phyloP scores from a whole-genome alignment of 208 protist species.

The Crithidia expoeki region DNA sequence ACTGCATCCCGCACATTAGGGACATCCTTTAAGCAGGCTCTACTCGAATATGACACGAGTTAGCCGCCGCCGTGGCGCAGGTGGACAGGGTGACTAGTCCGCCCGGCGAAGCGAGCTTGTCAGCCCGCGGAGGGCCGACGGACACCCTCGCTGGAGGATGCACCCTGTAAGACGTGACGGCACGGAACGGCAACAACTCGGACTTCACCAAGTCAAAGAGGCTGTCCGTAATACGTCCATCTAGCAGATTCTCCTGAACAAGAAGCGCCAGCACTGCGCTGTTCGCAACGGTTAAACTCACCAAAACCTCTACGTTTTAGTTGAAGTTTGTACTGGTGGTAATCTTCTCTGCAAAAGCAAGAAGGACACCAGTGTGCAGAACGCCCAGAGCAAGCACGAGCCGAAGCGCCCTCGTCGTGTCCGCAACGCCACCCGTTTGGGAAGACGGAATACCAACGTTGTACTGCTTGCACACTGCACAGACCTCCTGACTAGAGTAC shows the following conservation, averaged over 20 bases:
- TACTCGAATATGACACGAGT: conserved; percentile 29
- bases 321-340: conserved; percentile 36
- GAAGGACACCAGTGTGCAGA: conserved; percentile 25
- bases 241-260: conserved; percentile 25
- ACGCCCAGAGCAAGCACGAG: conserved; percentile 34
- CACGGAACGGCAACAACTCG: conserved; percentile 36
- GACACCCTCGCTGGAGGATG: conserved; percentile 23
- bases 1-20: conserved; percentile 42
- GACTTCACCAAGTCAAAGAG: conserved; percentile 35
- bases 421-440: conserved; percentile 28
- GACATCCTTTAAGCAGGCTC: conserved; percentile 39
- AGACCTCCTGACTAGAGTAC: conserved; percentile 46
- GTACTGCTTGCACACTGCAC: conserved; percentile 29
- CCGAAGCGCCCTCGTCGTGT: conserved; percentile 44
- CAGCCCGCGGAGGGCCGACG: conserved; percentile 33
- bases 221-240: conserved; percentile 32
- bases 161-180: conserved; percentile 29
- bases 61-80: conserved; percentile 33
- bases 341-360: conserved; percentile 26
- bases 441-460: conserved; percentile 28
- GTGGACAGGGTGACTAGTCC: conserved; percentile 40
- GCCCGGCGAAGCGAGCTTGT: conserved; percentile 39
- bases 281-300: conserved; percentile 42
- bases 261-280: conserved; percentile 42
- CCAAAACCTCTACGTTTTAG: conserved; percentile 42